Evolutionary conservation across 2,329 filamentous ascomycete species (phyloP), one percentile per base, ranked within the genome.

Genomic region (Thielaviopsis musarum): DNA sequence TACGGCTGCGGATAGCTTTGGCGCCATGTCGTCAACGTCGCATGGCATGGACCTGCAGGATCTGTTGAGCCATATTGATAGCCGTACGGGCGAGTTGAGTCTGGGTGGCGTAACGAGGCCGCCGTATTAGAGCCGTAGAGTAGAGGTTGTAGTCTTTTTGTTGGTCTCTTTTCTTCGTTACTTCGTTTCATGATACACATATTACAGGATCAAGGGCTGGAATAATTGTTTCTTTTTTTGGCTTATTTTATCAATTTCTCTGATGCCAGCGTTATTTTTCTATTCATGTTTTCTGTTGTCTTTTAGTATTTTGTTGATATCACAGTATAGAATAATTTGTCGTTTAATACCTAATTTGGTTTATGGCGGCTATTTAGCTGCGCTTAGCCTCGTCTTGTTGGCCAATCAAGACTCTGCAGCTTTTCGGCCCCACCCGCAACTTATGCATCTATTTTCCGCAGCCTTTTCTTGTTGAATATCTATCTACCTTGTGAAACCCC

Each of bases 31-130:
- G 67, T 34, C 19, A 19, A 54, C 26, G 21, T 38, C 13, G 26
- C 52, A 54, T 4, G 69, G 65, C 0, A 71, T 77, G 69, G 76
- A 79, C 63, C 66, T 80, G 60, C 70, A 76, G 61, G 72, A 77
- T 55, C 67, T 80, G 54, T 67, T 80, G 54, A 71, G 71, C 62
- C 75, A 75, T 10, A 79, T 80, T 63, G 76, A 79, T 64, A 74
- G 74, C 64, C 69, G 71, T 19, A 69, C 70, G 2, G 74, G 71
- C 22, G 77, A 79, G 65, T 70, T 71, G 48, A 72, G 69, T 54
- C 62, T 78, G 57, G 73, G 75, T 21, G 74, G 73, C 48, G 67
- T 77, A 24, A 73, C 73, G 52, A 72, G 70, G 65, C 77, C 77
- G 57, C 77, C 77, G 19, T 79, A 79, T 64, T 79, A 68, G 30